Conservation (phyloP, 257 asterid species). For the Lavandula angustifolia region DNA sequence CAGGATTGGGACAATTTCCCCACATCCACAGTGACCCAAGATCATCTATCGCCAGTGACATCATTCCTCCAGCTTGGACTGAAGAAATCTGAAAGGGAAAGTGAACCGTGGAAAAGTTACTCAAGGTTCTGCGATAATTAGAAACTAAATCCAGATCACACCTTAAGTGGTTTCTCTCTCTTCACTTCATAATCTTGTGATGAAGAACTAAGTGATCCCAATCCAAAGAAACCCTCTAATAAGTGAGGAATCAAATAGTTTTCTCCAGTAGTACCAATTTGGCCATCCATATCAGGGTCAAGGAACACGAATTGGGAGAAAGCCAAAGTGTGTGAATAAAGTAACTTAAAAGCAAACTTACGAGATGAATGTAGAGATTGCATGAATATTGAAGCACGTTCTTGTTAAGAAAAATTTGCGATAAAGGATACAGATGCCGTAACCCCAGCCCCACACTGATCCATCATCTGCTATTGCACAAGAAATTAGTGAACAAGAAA, state of each 20-base stretch:
- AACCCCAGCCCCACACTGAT: constrained; percentile 94
- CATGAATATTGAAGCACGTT: not conserved
- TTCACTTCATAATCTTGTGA: constrained; percentile 33
- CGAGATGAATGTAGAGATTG: not conserved
- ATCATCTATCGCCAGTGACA: constrained; percentile 80
- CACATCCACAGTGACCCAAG: constrained; percentile 85
- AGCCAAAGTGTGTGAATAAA: not conserved
- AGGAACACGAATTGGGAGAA: constrained; percentile 37
- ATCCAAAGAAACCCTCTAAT: constrained; percentile 64
- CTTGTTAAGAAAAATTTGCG: constrained; percentile 13
- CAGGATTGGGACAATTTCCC: constrained; percentile 76
- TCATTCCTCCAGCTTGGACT: constrained; percentile 87
- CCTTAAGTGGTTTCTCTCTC: constrained; percentile 57
- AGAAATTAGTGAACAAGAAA: constrained; percentile 3
- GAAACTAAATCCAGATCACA: constrained; percentile 34
- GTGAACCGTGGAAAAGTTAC: not conserved
- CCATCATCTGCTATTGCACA: constrained; percentile 79
- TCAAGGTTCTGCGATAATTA: not conserved
- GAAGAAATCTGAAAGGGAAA: constrained; percentile 61
- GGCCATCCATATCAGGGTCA: constrained; percentile 75
- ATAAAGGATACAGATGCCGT: constrained; percentile 79
- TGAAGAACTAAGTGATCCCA: constrained; percentile 53
- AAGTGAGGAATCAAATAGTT: constrained; percentile 56
- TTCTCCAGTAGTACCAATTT: constrained; percentile 67
- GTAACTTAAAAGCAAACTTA: not conserved